Percentiles rank a stretch among this genome's conserved stretches.
Conservation (phyloP, 139 green algal genomes). For the Closterium sp. region DNA sequence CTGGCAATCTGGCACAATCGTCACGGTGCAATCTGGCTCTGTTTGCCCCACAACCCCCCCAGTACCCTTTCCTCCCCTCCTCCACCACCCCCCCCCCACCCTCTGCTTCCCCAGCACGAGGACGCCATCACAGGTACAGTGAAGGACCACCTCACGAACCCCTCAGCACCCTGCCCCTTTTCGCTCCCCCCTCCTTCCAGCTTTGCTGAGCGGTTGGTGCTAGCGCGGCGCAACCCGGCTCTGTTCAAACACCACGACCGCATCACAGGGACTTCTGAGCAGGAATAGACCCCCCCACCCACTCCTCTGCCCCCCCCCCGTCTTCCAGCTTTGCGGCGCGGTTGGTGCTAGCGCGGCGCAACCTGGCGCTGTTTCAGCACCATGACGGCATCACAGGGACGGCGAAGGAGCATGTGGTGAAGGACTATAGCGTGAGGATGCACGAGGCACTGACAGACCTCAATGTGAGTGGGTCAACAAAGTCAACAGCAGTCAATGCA, state of each 20-base stretch:
- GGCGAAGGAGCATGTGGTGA: slow-evolving; percentile 35
- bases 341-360: not conserved
- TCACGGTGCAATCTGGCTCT: not conserved
- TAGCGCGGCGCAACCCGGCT: too few species aligned
- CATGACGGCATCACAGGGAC: slow-evolving; percentile 50
- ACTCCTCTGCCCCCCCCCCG: not conserved
- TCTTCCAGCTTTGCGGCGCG: not conserved
- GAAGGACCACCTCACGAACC: too few species aligned
- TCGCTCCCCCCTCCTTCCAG: not conserved
- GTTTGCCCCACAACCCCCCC: too few species aligned
- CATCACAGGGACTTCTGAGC: not conserved
- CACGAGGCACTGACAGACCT: slow-evolving; percentile 30
- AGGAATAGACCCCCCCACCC: not conserved
- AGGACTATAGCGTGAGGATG: slow-evolving; percentile 38
- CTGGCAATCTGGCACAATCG: too few species aligned
- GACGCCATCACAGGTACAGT: too few species aligned
- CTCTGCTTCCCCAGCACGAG: too few species aligned
- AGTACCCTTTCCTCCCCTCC: not conserved
- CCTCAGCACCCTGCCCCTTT: too few species aligned
- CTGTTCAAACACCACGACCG: not conserved
- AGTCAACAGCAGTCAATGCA: not conserved
- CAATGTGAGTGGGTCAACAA: not conserved
- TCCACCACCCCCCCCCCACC: not conserved
- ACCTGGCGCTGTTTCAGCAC: slow-evolving; percentile 42
- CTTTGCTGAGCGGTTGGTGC: too few species aligned